Base-by-base conservation (phyloP, 306 rosid genomes). In the Lupinus albus region DNA sequence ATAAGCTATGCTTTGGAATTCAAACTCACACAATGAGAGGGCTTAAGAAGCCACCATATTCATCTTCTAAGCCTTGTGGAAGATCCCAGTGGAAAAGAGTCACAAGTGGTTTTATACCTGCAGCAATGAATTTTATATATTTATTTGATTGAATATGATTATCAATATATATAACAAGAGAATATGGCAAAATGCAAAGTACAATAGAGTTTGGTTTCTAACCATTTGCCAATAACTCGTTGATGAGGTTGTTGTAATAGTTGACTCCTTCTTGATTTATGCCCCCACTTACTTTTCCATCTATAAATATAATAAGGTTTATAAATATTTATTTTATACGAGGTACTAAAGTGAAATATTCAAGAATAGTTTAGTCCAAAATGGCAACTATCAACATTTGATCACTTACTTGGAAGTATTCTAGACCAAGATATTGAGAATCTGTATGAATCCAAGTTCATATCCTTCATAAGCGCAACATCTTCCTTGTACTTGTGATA, bases 381-480 rank as follows among this genome's bases (percentile, higher is more conserved):
- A 67, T 30, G 6, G 52, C 21, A 1, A 7, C 5, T 25, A 15
- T 7, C 2, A 28, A 6, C 17, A 32, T 56, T 46, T 18, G 20
- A 25, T 25, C 2, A 51, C 83, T 74, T 84, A 87, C 95, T 82
- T 61, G 96, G 88, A 6, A 87, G 45, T 8, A 87, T 25, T 84
- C 92, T 79, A 3, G 96, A 61, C 95, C 96, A 90, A 3, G 96
- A 75, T 41, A 90, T 80, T 9, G 95, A 87, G 55, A 90, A 80
- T 67, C 95, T 77, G 17, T 82, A 87, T 4, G 92, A 85, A 82
- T 87, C 92, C 51, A 73, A 51, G 5, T 77, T 75, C 78, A 90
- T 75, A 0, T 82, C 64, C 68, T 90, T 90, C 79, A 84, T 70
- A 3, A 85, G 75, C 21, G 58, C 56, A 69, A 82, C 82, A 73